Base-by-base conservation (phyloP, 352 stramenopile genomes). In the Pythium insidiosum region DNA sequence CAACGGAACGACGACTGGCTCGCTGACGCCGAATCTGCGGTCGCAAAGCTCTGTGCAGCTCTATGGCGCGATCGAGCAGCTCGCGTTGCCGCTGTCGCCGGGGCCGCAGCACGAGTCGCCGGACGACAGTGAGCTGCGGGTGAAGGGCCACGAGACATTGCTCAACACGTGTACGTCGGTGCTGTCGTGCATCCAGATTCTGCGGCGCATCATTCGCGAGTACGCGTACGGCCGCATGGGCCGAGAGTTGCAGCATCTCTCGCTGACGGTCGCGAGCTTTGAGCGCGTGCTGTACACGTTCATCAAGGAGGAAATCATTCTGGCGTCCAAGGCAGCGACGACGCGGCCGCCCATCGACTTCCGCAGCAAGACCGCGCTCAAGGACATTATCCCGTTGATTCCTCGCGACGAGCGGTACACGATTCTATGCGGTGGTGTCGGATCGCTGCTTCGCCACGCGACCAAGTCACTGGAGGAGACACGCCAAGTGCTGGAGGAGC, bases 321-420 rank as follows among this genome's bases (percentile, higher is more conserved):
- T 88, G 52, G 75, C 75, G 6, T 87, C 75, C n/a, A 83, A 87
- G 51, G 62, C 66, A 23, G 83, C 75, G 49, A 47, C 56, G 5
- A 50, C 65, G 31, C 50, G 61, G 9, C 61, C 73, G 28, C 68
- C 72, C 7, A 66, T 90, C 21, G 68, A 91, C 44, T 90, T 90
- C 22, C 74, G 78, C 31, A 41, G 62, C 31, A 94, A 94, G 61
- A 83, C 73, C 33, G 81, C 81, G 23, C 59, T 94, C 22, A 94
- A 94, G 50, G 81, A 94, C 50, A 85, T 94, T 53, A 91, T 94
- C 33, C 81, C 81, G 28, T 58, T 94, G 20, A 94, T 94, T 22
- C 78, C 78, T 7, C 84, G 66, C 4, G 72, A 86, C 47, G 75
- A 90, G 47, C 67, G 78, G 22, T 89, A 77, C 57, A 88, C 81